phyloP scores from a whole-genome alignment of 148 eudicot genomes.

The Rhododendron mucronatum region DNA sequence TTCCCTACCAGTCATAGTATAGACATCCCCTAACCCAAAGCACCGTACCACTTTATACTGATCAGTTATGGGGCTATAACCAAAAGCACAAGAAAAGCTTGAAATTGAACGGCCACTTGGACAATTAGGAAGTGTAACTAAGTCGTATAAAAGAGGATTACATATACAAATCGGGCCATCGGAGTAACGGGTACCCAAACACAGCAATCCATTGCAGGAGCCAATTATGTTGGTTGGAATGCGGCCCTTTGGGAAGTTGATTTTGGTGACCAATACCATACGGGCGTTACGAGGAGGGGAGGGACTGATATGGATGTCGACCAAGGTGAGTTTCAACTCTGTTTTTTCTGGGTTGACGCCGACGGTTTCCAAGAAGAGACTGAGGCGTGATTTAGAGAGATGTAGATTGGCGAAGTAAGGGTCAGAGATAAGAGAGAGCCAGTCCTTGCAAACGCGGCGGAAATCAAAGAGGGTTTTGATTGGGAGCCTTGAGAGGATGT shows the following conservation, averaged over 20 bases:
- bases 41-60: background rate
- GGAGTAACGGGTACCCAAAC: background rate
- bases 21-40: background rate
- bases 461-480: background rate
- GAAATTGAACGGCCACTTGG: background rate
- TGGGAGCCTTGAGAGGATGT: background rate
- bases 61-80: background rate
- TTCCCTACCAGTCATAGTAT: background rate
- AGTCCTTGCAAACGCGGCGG: background rate
- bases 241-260: background rate
- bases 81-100: background rate
- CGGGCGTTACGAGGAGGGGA: background rate
- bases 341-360: no score
- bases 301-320: background rate
- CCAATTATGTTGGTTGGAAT: background rate
- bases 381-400: background rate
- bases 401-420: background rate
- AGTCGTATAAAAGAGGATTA: background rate
- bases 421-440: background rate
- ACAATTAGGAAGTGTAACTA: background rate
- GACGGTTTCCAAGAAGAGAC: no score
- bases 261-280: background rate
- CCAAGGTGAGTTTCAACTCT: no score
- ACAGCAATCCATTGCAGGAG: background rate
- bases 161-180: background rate